These are phyloP conservation scores for Pittosporum tobira DNA, from an alignment of 129 eudicot species.

Conservation along the genomic window DNA sequence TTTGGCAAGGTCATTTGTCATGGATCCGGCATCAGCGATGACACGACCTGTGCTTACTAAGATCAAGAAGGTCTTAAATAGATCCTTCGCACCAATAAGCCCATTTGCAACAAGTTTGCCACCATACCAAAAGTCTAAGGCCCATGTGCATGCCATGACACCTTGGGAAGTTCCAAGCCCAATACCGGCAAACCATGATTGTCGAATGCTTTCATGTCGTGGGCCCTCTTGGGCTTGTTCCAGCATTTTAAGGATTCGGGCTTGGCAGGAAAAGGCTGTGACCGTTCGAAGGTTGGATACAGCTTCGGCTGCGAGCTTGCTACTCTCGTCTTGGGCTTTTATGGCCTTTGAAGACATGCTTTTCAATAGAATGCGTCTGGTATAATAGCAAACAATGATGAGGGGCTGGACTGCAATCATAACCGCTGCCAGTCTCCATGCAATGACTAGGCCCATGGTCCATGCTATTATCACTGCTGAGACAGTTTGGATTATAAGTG, in stretches of 20 bases:
- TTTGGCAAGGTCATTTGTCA: constrained; percentile 21
- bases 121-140: constrained; percentile 29
- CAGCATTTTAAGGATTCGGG: constrained; percentile 14
- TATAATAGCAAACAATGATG: constrained; percentile 10
- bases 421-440: constrained; percentile 23
- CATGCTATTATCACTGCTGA: constrained; percentile 20
- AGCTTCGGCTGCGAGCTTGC: constrained; percentile 21
- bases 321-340: constrained; percentile 17
- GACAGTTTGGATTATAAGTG: constrained; percentile 16
- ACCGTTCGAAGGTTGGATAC: constrained; percentile 19
- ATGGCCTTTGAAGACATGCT: constrained; percentile 20
- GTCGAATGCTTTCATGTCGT: constrained; percentile 11
- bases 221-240: constrained; percentile 15
- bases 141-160: constrained; percentile 18
- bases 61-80: constrained; percentile 14
- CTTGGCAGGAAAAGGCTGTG: constrained; percentile 23
- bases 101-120: constrained; percentile 13
- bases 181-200: constrained; percentile 21
- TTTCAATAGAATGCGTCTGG: constrained; percentile 10
- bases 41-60: constrained; percentile 20
- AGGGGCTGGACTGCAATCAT: constrained; percentile 28
- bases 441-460: constrained; percentile 19
- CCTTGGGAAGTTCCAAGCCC: constrained; percentile 20
- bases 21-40: constrained; percentile 23
- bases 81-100: constrained; percentile 10